Percentiles rank a stretch among this genome's conserved stretches.
Evolutionary conservation across 1,284 basidiomycete genomes (phyloP).

Genomic region (Ceratobasidium sp.): DNA sequence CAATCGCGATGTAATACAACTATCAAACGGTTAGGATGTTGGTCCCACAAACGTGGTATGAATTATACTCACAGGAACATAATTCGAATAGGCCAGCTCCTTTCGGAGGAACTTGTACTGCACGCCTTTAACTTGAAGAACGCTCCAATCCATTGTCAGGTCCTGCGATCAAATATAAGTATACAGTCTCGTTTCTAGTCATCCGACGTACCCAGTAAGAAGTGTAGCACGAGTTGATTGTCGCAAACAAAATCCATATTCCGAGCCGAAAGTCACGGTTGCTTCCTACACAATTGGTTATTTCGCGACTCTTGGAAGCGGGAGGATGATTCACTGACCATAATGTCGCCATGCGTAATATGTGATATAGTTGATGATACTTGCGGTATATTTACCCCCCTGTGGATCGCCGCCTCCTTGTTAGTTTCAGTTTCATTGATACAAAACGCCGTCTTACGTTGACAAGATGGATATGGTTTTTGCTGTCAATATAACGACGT

Average conservation of each 20-base stretch:
- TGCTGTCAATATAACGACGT: constrained; percentile 83
- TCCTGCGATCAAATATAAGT: constrained; percentile 57
- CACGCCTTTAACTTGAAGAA: constrained; percentile 64
- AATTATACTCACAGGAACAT: constrained; percentile 60
- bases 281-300: constrained; percentile 47
- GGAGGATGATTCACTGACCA: constrained; percentile 53
- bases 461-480: constrained; percentile 77
- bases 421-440: background rate
- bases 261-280: constrained; percentile 61
- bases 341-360: constrained; percentile 78
- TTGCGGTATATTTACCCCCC: constrained; percentile 81
- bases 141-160: constrained; percentile 81
- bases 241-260: constrained; percentile 69
- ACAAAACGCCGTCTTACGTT: constrained; percentile 65
- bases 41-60: background rate
- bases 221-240: constrained; percentile 73
- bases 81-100: constrained; percentile 74
- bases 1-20: constrained; percentile 79
- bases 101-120: constrained; percentile 72
- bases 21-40: constrained; percentile 46
- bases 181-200: constrained; percentile 15
- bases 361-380: constrained; percentile 67
- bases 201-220: constrained; percentile 69
- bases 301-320: background rate
- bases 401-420: constrained; percentile 46